Evolutionary conservation across 164 flowering plant species (phyloP).

Genomic region (Vitis riparia): DNA sequence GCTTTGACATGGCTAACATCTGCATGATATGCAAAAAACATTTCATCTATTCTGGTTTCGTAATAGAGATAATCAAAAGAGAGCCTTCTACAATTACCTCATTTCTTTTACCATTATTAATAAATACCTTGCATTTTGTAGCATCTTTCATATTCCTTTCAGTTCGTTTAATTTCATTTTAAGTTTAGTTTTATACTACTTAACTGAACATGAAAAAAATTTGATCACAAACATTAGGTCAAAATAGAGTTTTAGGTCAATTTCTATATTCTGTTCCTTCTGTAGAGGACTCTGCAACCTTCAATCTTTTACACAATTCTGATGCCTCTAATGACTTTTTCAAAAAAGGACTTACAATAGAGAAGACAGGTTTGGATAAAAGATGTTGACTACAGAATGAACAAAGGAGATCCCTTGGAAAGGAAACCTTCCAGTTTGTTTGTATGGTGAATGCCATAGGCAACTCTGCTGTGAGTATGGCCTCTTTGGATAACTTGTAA

Average conservation of each 20-base stretch:
- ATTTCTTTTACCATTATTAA: too few relatives aligned
- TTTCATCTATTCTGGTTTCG: background rate
- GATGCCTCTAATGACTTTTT: constrained; percentile 25
- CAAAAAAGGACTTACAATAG: constrained; percentile 21
- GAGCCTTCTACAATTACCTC: too few relatives aligned
- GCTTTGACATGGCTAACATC: constrained; percentile 44
- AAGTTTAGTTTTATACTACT: background rate
- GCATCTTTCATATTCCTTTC: background rate
- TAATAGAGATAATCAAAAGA: too few relatives aligned
- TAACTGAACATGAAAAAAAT: background rate
- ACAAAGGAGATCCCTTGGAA: constrained; percentile 78
- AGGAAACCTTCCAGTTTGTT: constrained; percentile 85
- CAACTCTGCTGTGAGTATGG: constrained; percentile 72
- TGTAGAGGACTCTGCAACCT: constrained; percentile 20
- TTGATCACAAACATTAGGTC: background rate
- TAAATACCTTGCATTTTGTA: too few relatives aligned
- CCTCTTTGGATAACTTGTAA: constrained; percentile 84
- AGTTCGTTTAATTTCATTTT: background rate
- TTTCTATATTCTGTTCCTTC: constrained; percentile 2
- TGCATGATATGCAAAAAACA: constrained; percentile 25
- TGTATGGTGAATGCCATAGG: constrained; percentile 69
- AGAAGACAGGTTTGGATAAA: constrained; percentile 77
- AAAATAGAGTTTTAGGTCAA: constrained; percentile 8
- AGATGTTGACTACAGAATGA: constrained; percentile 79
- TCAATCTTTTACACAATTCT: constrained; percentile 37